These are phyloP conservation scores for Xylaria polymorpha DNA, from an alignment of 2,329 filamentous ascomycete species.

Conservation along the genomic window DNA sequence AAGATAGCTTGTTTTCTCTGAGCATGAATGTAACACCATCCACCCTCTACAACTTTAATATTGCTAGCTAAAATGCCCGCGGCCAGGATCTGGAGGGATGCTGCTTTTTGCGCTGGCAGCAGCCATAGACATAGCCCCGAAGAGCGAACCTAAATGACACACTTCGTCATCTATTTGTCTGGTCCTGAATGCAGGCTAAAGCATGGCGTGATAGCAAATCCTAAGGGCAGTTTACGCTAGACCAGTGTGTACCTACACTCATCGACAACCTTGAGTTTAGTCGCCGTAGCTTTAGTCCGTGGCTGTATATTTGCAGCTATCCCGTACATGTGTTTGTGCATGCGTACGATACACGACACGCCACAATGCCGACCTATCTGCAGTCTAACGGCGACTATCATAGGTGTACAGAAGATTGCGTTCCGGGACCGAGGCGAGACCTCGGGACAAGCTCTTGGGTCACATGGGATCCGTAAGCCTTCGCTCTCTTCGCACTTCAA, in stretches of 20 bases:
- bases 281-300: constrained; percentile 4
- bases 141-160: background rate
- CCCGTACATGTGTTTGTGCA: constrained; percentile 13
- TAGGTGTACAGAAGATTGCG: background rate
- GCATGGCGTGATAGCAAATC: constrained; percentile 14
- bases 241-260: background rate
- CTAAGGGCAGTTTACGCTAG: background rate
- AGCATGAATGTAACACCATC: background rate
- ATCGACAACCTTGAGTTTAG: background rate
- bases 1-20: background rate
- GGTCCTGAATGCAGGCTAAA: background rate
- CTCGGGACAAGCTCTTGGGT: constrained; percentile 22
- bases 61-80: background rate
- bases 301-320: constrained; percentile 12
- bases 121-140: background rate
- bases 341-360: constrained; percentile 16
- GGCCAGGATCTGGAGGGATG: background rate
- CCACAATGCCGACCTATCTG: constrained; percentile 24
- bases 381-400: constrained; percentile 12
- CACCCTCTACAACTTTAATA: background rate
- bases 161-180: constrained; percentile 1
- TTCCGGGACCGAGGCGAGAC: constrained; percentile 30
- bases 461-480: background rate
- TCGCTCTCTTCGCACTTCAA: background rate
- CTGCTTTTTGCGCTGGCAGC: constrained; percentile 3